Base-by-base conservation (phyloP, 768 basidiomycete genomes). In the Calocera cornea region DNA sequence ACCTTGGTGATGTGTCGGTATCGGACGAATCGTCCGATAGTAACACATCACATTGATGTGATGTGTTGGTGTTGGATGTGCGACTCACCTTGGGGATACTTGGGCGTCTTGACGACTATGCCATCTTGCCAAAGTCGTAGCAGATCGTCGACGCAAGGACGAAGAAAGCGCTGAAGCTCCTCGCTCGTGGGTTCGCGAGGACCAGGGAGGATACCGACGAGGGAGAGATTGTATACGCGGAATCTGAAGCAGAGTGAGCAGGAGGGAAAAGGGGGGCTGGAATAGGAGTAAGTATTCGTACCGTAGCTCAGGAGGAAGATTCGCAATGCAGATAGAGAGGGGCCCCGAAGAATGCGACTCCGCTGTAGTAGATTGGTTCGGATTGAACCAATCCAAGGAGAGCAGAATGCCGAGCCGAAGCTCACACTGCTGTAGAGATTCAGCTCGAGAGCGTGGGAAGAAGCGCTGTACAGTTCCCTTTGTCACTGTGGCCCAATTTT, bases 101-200 rank as follows among this genome's bases (percentile, higher is more conserved):
- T 70, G 2, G 70, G 66, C 1, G 73, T 78, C 0, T 41, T 31
- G 1, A 76, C 64, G 0, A 34, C 34, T 3, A 76, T 71, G 0
- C 76, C 76, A 8, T 73, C 36, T 10, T 60, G 31, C 72, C 75
- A 76, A 0, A 73, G 66, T 0, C 69, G 67, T 7, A 75, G 66
- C 0, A 78, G 66, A 14, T 77, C 74, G 41, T 72, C 74, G 27
- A 78, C 68, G 17, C 76, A 64, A 0, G 72, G 68, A 0, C 68
- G 66, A 3, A 77, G 47, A 60, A 74, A 77, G 0, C 70, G 65
- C 38, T 78, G 74, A 12, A 73, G 68, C 67, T 77, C 64, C 66
- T 77, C 75, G 0, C 67, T 66, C 24, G 66, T 70, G 34, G 71
- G 72, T 50, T 76, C 75, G 67, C 73, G 76, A 2, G 70, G 76